Conservation (phyloP, 495 filamentous ascomycete species). For the Darksidea phi region DNA sequence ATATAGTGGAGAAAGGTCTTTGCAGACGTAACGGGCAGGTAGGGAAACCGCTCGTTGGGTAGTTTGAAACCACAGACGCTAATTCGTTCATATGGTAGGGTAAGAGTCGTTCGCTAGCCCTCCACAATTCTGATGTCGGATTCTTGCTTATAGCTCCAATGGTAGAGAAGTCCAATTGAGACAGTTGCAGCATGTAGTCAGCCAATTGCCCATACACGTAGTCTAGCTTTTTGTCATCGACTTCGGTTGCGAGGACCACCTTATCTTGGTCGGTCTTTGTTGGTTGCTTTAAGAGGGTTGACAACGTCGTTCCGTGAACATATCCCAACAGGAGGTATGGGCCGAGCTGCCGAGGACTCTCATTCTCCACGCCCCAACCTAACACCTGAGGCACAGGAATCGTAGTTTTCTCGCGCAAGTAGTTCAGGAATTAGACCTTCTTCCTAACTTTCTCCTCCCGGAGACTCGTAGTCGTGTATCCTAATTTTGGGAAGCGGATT, state of each 20-base stretch:
- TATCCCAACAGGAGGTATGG: constrained; percentile 51
- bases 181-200: constrained; percentile 45
- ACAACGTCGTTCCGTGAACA: constrained; percentile 42
- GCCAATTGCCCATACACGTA: constrained; percentile 44
- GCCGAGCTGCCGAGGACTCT: constrained; percentile 7
- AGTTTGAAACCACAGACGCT: constrained; percentile 41
- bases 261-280: constrained; percentile 32
- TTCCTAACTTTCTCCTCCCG: constrained; percentile 18
- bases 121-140: constrained; percentile 37
- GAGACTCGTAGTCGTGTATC: constrained; percentile 41
- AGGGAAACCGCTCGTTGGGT: constrained; percentile 40
- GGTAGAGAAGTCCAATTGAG: constrained; percentile 41
- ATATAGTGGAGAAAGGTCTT: constrained; percentile 43
- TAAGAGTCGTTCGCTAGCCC: constrained; percentile 41
- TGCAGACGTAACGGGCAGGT: constrained; percentile 42
- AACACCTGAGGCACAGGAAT: constrained; percentile 11
- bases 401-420: constrained; percentile 15
- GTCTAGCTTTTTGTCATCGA: constrained; percentile 39
- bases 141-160: constrained; percentile 46
- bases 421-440: constrained; percentile 17
- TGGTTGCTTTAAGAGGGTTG: constrained; percentile 39
- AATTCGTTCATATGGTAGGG: constrained; percentile 49
- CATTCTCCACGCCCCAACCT: constrained; percentile 9
- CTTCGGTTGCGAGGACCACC: constrained; percentile 41
- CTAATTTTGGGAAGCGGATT: constrained; percentile 42